Evolutionary conservation across 345 rosid genomes (phyloP), one percentile per base, ranked within the genome.

Genomic region (Anacardium occidentale): DNA sequence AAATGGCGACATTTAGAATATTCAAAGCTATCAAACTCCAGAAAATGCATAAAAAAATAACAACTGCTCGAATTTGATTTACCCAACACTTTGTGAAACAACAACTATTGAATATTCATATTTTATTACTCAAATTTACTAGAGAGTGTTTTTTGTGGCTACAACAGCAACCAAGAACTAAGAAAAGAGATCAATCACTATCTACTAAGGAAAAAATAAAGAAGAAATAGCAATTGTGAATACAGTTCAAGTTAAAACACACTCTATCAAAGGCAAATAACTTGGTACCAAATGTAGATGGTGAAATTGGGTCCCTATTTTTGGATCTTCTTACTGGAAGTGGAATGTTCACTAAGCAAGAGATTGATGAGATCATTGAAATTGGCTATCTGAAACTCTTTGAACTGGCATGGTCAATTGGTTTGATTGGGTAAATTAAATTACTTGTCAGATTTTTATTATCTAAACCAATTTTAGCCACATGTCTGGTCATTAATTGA

Each of bases 261-360:
- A 92, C 96, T 45, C 85, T 92, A 48, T 86, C 91, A 3, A 92
- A 95, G 84, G 88, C 98, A 65, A 92, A 86, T 70, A 92, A 87
- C 87, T 76, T 95, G 52, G 97, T 92, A 76, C 86, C 88, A 21
- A 94, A 94, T 3, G 97, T 90, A 0, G 98, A 92, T 40, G 98
- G 98, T 55, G 97, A 95, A 20, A 94, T 92, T 34, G 98, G 97
- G 52, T 89, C 98, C 54, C 98, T 94, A 66, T 94, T 92, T 88
- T 84, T 88, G 84, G 98, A 94, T 78, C 98, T 94, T 78, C 95
- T 92, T 24, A 91, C 95, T 17, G 97, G 94, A 50, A 89, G 94
- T 65, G 94, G 97, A 63, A 89, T 94, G 97, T 94, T 94, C 84
- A 85, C 80, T 77, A 90, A 94, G 84, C 97, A 73, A 83, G 98